These are phyloP conservation scores for Iris pallida DNA, from an alignment of 116 monocot genomes.

Conservation along the genomic window DNA sequence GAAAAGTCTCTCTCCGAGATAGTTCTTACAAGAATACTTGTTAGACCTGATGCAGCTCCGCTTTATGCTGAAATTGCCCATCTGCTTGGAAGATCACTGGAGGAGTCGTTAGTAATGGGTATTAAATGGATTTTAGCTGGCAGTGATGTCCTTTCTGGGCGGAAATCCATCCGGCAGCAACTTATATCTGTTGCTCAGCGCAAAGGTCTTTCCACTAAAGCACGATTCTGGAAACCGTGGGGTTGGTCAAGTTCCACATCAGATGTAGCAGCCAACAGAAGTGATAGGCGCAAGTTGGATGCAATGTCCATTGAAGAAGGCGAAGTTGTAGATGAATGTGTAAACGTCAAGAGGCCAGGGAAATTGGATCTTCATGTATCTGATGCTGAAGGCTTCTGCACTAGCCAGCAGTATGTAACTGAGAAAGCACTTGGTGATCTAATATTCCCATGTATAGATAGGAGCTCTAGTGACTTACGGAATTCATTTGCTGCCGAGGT, in stretches of 20 bases:
- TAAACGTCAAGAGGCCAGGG: constrained; percentile 44
- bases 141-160: constrained; percentile 79
- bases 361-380: constrained; percentile 32
- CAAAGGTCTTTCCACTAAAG: constrained; percentile 62
- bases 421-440: constrained; percentile 88
- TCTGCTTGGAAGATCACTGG: constrained; percentile 82
- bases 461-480: constrained; percentile 78
- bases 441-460: constrained; percentile 79
- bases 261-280: constrained; percentile 25
- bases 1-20: constrained; percentile 84
- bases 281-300: constrained; percentile 70
- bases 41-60: constrained; percentile 94
- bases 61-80: constrained; percentile 93
- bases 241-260: constrained; percentile 59
- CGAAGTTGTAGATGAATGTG: constrained; percentile 80
- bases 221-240: constrained; percentile 88
- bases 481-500: constrained; percentile 68
- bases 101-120: constrained; percentile 71
- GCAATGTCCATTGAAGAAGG: constrained; percentile 79
- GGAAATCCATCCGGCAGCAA: constrained; percentile 87
- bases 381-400: constrained; percentile 39
- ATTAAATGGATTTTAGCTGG: constrained; percentile 91
- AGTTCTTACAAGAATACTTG: constrained; percentile 81
- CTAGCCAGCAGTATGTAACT: constrained; percentile 48
- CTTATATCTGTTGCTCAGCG: constrained; percentile 67